These are phyloP conservation scores for Spiraea crenata DNA, from an alignment of 331 rosid species.

Conservation along the genomic window DNA sequence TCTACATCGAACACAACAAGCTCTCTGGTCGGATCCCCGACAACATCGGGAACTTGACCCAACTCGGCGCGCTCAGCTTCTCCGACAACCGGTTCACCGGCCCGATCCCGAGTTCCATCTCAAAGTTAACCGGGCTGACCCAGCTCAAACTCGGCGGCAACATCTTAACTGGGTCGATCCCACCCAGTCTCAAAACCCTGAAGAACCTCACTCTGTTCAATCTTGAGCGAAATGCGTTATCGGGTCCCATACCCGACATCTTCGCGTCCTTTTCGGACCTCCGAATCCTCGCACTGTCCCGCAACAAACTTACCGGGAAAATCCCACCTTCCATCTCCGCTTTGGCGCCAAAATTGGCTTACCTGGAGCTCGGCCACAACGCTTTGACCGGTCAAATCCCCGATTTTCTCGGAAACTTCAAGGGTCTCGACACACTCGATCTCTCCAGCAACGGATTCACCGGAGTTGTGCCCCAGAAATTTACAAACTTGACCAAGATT, in stretches of 20 bases:
- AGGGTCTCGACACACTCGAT: slow-evolving; percentile 57
- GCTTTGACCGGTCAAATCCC: slow-evolving; percentile 65
- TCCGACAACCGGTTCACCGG: slow-evolving; percentile 60
- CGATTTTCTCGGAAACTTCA: slow-evolving; percentile 71
- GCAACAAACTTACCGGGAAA: slow-evolving; percentile 59
- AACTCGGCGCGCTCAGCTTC: slow-evolving; percentile 33
- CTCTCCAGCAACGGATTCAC: slow-evolving; percentile 53
- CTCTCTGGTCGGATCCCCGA: slow-evolving; percentile 66
- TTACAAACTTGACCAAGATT: slow-evolving; percentile 66
- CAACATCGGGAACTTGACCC: slow-evolving; percentile 37
- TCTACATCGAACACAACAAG: slow-evolving; percentile 61
- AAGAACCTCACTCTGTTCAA: slow-evolving; percentile 36
- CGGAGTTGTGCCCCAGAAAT: slow-evolving; percentile 61
- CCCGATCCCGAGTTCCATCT: slow-evolving; percentile 59
- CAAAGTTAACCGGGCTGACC: slow-evolving; percentile 42
- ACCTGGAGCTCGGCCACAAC: slow-evolving; percentile 63
- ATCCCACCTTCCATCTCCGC: slow-evolving; percentile 59
- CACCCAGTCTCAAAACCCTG: slow-evolving; percentile 39
- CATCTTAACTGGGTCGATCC: slow-evolving; percentile 47
- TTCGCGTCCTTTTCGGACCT: slow-evolving; percentile 43
- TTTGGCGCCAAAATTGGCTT: slow-evolving; percentile 38
- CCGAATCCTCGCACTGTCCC: slow-evolving; percentile 41
- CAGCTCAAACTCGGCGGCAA: slow-evolving; percentile 80
- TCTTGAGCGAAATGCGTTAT: slow-evolving; percentile 49
- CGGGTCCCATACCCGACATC: slow-evolving; percentile 64